These are phyloP conservation scores for Alternaria sp. DNA, from an alignment of 2,329 filamentous ascomycete species.

Conservation along the genomic window DNA sequence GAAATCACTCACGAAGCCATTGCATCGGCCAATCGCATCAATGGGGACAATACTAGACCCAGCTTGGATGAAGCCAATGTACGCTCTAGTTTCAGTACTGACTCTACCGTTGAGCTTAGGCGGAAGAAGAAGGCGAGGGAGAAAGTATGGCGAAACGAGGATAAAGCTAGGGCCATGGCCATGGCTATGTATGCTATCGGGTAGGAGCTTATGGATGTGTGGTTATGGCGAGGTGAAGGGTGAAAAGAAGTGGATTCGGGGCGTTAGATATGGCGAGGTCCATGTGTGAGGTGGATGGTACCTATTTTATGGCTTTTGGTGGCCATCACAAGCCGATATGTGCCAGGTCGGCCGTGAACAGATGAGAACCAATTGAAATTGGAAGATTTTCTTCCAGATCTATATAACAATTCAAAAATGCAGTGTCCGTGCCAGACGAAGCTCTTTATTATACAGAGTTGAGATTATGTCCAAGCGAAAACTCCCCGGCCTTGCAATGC, in stretches of 20 bases:
- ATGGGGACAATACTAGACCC: neutral
- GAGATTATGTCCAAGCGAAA: conserved; percentile 2
- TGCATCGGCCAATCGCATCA: neutral
- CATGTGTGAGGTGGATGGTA: neutral
- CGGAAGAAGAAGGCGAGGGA: neutral
- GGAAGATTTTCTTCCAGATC: neutral
- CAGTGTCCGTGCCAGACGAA: neutral
- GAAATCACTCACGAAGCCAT: conserved; percentile 4
- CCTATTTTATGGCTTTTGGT: neutral
- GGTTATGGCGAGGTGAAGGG: too few species aligned
- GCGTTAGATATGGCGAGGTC: neutral
- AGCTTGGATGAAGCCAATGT: neutral
- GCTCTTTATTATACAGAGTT: conserved; percentile 1
- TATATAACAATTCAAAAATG: neutral
- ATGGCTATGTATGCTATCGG: conserved; percentile 6
- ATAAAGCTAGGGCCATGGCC: conserved; percentile 9
- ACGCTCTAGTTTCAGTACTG: conserved; percentile 8
- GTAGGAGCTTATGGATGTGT: neutral
- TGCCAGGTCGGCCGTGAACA: neutral
- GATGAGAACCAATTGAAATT: neutral
- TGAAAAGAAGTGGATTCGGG: neutral
- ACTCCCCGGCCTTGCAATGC: conserved; percentile 15
- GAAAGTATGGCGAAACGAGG: conserved; percentile 4
- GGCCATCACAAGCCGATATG: neutral
- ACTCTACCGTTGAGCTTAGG: neutral